These are phyloP conservation scores for Euphrasia confusa DNA, from an alignment of 257 asterid species.

Conservation along the genomic window DNA sequence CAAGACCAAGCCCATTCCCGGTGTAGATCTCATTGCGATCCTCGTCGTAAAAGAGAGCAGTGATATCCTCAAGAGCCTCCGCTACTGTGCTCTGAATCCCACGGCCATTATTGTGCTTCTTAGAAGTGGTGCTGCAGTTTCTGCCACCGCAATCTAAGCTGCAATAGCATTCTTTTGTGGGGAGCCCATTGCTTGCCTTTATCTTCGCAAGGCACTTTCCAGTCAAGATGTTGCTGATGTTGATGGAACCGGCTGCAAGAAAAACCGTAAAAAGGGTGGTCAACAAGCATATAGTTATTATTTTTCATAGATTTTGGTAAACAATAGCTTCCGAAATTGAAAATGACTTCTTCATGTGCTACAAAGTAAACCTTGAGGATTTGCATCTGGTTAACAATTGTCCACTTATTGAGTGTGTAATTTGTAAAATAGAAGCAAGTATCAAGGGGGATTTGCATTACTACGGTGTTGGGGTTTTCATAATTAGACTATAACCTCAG, in stretches of 20 bases:
- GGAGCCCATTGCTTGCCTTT: slow-evolving; percentile 55
- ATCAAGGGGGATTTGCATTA: background rate
- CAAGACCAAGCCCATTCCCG: slow-evolving; percentile 65
- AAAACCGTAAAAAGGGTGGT: slow-evolving; percentile 1
- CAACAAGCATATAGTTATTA: background rate
- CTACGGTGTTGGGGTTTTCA: background rate
- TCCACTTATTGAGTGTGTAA: background rate
- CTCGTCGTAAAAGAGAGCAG: slow-evolving; percentile 81
- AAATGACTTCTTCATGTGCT: too few species aligned
- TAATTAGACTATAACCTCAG: background rate
- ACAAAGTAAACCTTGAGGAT: background rate
- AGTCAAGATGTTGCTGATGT: slow-evolving; percentile 84
- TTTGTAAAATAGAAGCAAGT: too few species aligned
- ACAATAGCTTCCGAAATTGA: background rate
- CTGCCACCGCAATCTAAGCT: slow-evolving; percentile 41
- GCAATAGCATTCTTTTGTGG: slow-evolving; percentile 47
- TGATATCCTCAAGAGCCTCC: slow-evolving; percentile 79
- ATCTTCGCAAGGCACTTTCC: slow-evolving; percentile 97
- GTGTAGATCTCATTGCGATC: slow-evolving; percentile 82
- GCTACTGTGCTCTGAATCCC: slow-evolving; percentile 52
- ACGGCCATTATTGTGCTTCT: slow-evolving; percentile 36
- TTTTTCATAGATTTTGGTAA: too few species aligned
- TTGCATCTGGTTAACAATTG: background rate
- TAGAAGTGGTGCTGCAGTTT: slow-evolving; percentile 38
- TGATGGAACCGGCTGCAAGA: slow-evolving; percentile 85